Evolutionary conservation across 73 alveolate genomes (phyloP), one percentile per base, ranked within the genome.

Genomic region (Tetrahymena elliotti): DNA sequence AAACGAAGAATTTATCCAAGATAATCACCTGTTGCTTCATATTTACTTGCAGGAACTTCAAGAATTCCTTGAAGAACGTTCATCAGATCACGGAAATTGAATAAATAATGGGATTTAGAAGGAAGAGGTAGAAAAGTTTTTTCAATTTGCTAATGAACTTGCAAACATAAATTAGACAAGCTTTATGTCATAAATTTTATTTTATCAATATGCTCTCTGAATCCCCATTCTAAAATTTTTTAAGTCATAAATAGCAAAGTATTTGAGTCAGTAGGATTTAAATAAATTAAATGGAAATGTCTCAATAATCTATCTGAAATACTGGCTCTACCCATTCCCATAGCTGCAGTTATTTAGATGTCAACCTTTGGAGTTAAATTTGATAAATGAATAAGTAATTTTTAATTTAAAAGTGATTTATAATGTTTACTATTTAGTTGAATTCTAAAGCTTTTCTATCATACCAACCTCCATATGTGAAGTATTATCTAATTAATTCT

Each of bases 401-500:
- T n/a, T n/a, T n/a, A n/a, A n/a, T n/a, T n/a, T n/a, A n/a, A n/a
- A n/a, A n/a, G n/a, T n/a, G n/a, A n/a, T n/a, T n/a, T n/a, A 8
- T 18, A 47, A 47, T 4, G 13, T 47, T 68, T 68, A 68, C 97
- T 18, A 94, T 94, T 10, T 47, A 35, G 93, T 97, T 97, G 38
- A 95, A 96, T 94, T 97, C 99, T 83, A 94, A 96, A 11, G 98
- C 95, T 93, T 98, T 98, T 94, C 98, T 97, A 97, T 99, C 99
- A 96, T 98, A 98, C 99, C 99, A 98, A 47, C 99, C 99, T 93
- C 95, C 84, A 93, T 97, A 97, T 84, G 98, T 99, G 92, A 99
- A 84, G 99, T 99, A 97, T 97, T 98, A 98, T 83, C 99, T 95
- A 36, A 99, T 96, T 92, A 99, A 93, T 95, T 99, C 99, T 83